A percentile compares a stretch with the other conserved stretches of the same genome.
Evolutionary conservation across 345 rosid genomes (phyloP).

Genomic region (Anastatica hierochuntica): DNA sequence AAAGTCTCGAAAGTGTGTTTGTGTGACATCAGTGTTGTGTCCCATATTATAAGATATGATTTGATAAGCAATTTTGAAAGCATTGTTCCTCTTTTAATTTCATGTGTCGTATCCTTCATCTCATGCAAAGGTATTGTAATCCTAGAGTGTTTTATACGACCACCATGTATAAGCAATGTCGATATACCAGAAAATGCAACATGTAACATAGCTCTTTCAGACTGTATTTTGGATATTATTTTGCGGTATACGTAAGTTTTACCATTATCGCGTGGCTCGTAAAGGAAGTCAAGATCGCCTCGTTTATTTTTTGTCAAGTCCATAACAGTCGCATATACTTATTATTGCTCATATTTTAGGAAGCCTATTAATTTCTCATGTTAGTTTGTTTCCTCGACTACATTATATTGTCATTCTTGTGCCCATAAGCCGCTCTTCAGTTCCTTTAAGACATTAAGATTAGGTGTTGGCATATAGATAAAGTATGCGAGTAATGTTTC

Average conservation of each 20-base stretch:
- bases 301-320: not conserved
- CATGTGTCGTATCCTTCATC: not conserved
- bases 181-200: not conserved
- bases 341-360: not conserved
- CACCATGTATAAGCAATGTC: not conserved
- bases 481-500: no score
- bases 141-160: not conserved
- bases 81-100: not conserved
- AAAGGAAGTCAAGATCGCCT: not conserved
- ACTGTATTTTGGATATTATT: not conserved
- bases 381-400: not conserved
- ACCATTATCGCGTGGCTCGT: not conserved
- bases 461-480: no score
- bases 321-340: not conserved
- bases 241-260: not conserved
- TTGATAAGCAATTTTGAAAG: no score
- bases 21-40: no score
- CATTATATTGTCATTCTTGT: not conserved
- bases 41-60: no score
- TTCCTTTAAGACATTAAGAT: no score
- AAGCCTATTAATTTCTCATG: not conserved
- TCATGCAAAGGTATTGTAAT: not conserved
- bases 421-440: not conserved
- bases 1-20: no score
- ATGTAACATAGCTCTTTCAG: not conserved